phyloP scores from a whole-genome alignment of 768 basidiomycete species.

The Collybia sordida region DNA sequence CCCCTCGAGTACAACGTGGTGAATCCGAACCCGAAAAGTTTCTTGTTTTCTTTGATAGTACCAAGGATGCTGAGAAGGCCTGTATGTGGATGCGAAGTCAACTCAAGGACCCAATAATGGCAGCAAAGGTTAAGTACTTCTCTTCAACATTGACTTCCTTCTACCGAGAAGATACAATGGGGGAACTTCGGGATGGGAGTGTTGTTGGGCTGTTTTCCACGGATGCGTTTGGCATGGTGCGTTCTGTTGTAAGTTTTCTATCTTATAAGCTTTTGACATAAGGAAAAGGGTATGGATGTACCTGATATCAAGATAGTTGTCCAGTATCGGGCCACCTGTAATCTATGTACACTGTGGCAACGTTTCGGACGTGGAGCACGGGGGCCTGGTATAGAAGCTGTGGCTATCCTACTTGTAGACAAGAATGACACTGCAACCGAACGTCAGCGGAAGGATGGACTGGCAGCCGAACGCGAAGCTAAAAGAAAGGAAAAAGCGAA shows the following conservation, averaged over 20 bases:
- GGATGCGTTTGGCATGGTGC: conserved; percentile 35
- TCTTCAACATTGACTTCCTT: conserved; percentile 1
- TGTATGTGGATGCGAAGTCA: background rate
- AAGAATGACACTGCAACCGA: conserved; percentile 24
- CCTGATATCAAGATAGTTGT: conserved; percentile 31
- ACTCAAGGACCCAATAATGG: background rate
- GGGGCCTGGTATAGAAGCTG: conserved; percentile 10
- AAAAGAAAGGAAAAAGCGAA: background rate
- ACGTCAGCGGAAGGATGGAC: conserved; percentile 9
- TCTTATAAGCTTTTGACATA: background rate
- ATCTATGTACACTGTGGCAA: conserved; percentile 29
- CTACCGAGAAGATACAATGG: background rate
- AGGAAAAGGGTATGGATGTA: conserved; percentile 33
- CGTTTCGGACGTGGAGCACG: conserved; percentile 28
- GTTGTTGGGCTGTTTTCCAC: conserved; percentile 22
- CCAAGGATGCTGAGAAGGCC: conserved; percentile 2
- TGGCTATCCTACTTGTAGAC: conserved; percentile 24
- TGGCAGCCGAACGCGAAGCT: background rate
- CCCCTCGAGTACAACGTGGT: background rate
- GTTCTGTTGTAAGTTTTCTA: conserved; percentile 6
- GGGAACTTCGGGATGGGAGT: background rate
- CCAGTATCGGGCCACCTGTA: conserved; percentile 27
- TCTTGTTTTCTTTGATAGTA: conserved; percentile 7
- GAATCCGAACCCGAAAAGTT: background rate
- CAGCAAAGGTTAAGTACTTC: background rate